Evolutionary conservation across 306 rosid genomes (phyloP).

Genomic region (Vicia faba): DNA sequence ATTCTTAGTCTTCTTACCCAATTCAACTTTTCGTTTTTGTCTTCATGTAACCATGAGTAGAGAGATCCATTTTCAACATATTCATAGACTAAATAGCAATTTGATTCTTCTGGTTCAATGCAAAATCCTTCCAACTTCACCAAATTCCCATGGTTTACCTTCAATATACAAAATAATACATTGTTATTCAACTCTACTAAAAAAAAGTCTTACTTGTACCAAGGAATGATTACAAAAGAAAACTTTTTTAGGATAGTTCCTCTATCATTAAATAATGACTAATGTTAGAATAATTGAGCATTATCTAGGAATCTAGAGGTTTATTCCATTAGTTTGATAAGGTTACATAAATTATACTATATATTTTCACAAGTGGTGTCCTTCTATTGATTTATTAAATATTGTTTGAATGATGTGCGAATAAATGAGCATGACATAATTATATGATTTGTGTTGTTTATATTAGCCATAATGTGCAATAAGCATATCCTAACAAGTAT

Average conservation of each 20-base stretch:
- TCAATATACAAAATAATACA: slow-evolving; percentile 31
- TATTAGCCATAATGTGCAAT: too few species aligned
- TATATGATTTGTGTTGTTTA: too few species aligned
- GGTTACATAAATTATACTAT: background rate
- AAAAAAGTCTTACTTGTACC: background rate
- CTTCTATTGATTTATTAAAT: background rate
- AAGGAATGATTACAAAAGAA: background rate
- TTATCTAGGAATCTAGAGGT: slow-evolving; percentile 43
- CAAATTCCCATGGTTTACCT: slow-evolving; percentile 96
- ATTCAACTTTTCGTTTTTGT: slow-evolving; percentile 42
- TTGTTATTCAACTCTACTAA: slow-evolving; percentile 17
- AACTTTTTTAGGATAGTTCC: background rate
- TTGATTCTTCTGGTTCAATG: slow-evolving; percentile 68
- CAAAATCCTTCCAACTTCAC: slow-evolving; percentile 95
- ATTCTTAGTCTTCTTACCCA: slow-evolving; percentile 75
- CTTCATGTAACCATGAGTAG: slow-evolving; percentile 68
- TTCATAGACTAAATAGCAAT: slow-evolving; percentile 82
- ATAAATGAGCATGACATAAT: too few species aligned
- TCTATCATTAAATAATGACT: background rate
- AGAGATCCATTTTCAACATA: slow-evolving; percentile 86
- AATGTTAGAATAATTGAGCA: slow-evolving; percentile 16
- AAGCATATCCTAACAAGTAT: too few species aligned
- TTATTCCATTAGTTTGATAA: slow-evolving; percentile 36
- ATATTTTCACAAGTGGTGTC: background rate
- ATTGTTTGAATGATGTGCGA: background rate